Conservation (phyloP, 371 early-diverging fungal genomes). For the Rhizopus sp. region DNA sequence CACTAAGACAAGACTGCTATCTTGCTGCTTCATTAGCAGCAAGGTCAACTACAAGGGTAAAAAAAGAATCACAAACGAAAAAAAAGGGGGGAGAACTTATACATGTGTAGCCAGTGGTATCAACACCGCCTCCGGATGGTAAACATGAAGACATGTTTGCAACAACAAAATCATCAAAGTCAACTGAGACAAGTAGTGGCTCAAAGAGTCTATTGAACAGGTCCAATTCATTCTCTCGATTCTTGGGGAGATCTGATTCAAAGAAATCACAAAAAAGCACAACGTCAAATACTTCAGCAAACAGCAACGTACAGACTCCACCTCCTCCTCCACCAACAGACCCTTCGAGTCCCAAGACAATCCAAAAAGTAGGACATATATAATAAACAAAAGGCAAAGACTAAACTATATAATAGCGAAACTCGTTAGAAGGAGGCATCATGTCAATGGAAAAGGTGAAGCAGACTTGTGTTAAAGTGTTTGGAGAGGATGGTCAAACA, state of each 20-base stretch:
- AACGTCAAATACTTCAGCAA: conserved; percentile 12
- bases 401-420: conserved; percentile 25
- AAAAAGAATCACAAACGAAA: neutral
- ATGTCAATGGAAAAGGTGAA: conserved; percentile 72
- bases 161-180: conserved; percentile 36
- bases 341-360: conserved; percentile 40
- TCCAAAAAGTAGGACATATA: conserved; percentile 36
- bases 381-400: neutral
- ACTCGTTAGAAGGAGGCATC: conserved; percentile 54
- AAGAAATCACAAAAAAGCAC: conserved; percentile 33
- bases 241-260: conserved; percentile 53
- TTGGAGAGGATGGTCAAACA: conserved; percentile 69
- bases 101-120: neutral
- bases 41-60: conserved; percentile 27
- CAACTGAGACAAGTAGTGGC: conserved; percentile 34
- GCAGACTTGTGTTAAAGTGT: conserved; percentile 69
- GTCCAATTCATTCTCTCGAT: conserved; percentile 53
- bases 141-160: conserved; percentile 39
- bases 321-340: neutral
- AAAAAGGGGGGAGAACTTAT: neutral
- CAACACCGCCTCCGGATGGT: conserved; percentile 12
- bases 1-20: conserved; percentile 68
- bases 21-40: conserved; percentile 35
- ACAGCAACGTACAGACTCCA: neutral
- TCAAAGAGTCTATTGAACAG: conserved; percentile 39